Evolutionary conservation across 2,329 filamentous ascomycete genomes (phyloP), one percentile per base, ranked within the genome.

Genomic region (Cercospora berteroae): DNA sequence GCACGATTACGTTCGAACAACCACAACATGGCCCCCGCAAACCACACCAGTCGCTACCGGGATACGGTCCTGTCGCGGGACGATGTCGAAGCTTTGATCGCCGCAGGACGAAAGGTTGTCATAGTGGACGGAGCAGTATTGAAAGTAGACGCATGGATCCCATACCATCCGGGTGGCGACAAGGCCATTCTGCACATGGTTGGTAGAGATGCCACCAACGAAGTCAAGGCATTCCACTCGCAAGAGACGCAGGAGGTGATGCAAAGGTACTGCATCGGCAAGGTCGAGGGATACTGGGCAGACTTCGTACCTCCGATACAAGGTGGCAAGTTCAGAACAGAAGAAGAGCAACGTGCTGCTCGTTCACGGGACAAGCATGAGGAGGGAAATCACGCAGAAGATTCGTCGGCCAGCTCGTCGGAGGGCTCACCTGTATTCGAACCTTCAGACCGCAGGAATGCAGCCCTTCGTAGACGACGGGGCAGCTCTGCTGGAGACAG

Each of bases 181-280:
- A 95, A 93, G 80, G 87, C 94, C 64, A 96, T 99, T 71, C 83
- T 88, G 77, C 95, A 99, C 77, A 95, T 97, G 93, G 87, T 98
- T 68, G 77, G 77, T 29, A 70, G 77, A 72, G 77, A 79, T 70
- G 94, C 93, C 60, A 97, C 94, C 10, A 94, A 97, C 79, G 95
- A 98, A 80, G 89, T 98, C 69, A 92, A 90, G 79, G 92, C 90
- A 92, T 97, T 97, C 33, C 95, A 99, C 79, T 97, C 94, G 0
- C 73, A 82, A 50, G 90, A 94, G 76, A 89, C 95, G 16, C 88
- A 87, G 73, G 79, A 88, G 67, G 87, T 87, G 73, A 97, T 97
- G 92, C 80, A 87, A 67, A 87, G 86, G 70, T 98, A 94, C 77
- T 88, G 92, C 70, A 93, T 98, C 74, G 95, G 95, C 55, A 86